Evolutionary conservation across 2,329 filamentous ascomycete species (phyloP), one percentile per base, ranked within the genome.

Genomic region (Phoma sp.): DNA sequence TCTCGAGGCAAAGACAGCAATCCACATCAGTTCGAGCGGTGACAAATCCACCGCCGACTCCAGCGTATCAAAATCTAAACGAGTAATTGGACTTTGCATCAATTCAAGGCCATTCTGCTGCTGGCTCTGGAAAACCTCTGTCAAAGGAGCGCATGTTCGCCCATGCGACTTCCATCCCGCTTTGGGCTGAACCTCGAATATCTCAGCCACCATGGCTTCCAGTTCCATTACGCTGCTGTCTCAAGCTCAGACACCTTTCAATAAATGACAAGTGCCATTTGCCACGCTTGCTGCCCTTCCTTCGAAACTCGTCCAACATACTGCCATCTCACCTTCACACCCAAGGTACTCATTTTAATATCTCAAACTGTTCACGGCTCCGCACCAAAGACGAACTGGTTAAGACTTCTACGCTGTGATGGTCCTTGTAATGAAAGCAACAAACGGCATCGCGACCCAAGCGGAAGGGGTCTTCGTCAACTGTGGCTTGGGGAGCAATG

Each of bases 401-500:
- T 5, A 30, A 5, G 28, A 25, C 23, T 30, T 30, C 28, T 30
- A 29, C 12, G 12, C 28, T 20, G 9, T 10, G 3, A 53, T 43
- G 43, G 12, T 21, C 5, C 15, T 39, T 5, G 11, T 20, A 11
- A 17, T 3, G 5, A 48, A 37, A 17, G 26, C 37, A 9, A 39
- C 28, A 10, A 47, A 47, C 10, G 38, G 43, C 15, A 33, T 48
- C 4, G 45, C 45, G 5, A 48, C 43, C 43, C 38, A 28, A 28
- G 45, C 43, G 12, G 15, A 48, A 26, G 51, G 51, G 11, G 21
- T 33, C 9, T 38, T 48, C n/a, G 36, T 33, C 25, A 32, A 28
- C 20, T 53, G 43, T 32, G 39, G 45, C 32, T 9, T 26, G n/a
- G 32, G 26, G 5, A 42, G 15, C 15, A 17, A 36, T 15, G 42